These are phyloP conservation scores for Thoreauomyces humboldtii DNA, from an alignment of 192 early-diverging fungal species.

Conservation along the genomic window DNA sequence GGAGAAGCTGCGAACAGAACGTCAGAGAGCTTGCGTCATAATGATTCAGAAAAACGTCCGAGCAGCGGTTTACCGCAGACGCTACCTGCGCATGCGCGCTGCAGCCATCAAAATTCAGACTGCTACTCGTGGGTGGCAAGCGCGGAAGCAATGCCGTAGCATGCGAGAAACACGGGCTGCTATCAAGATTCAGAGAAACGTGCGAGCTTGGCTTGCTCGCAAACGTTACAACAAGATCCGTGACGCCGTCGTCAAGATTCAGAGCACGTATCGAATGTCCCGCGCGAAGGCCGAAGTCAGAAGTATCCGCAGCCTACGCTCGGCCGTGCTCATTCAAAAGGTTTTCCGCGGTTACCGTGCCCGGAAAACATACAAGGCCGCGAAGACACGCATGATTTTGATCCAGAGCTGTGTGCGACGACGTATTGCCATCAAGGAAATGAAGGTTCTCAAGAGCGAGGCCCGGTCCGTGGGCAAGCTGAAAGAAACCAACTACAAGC, in stretches of 20 bases:
- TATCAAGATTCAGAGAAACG: conserved; percentile 69
- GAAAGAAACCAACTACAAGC: conserved; percentile 88
- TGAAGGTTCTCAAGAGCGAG: conserved; percentile 75
- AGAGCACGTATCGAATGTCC: conserved; percentile 38
- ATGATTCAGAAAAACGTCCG: conserved; percentile 88
- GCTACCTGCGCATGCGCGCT: conserved; percentile 37
- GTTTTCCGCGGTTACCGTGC: conserved; percentile 64
- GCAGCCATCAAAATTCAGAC: conserved; percentile 66
- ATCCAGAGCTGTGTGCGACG: conserved; percentile 84
- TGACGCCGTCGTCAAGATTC: conserved; percentile 40
- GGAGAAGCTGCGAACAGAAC: conserved; percentile 86
- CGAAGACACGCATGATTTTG: conserved; percentile 59
- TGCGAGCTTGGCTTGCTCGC: conserved; percentile 61
- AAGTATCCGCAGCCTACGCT: conserved; percentile 57
- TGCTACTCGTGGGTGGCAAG: conserved; percentile 55
- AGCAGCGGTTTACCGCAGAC: conserved; percentile 52
- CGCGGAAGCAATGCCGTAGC: conserved; percentile 58
- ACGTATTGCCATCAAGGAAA: conserved; percentile 63
- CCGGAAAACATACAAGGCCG: conserved; percentile 57
- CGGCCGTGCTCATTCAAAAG: conserved; percentile 77
- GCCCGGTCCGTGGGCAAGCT: conserved; percentile 86
- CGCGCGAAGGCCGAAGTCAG: conserved; percentile 55
- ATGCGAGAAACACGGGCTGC: conserved; percentile 68
- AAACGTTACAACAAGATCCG: conserved; percentile 36
- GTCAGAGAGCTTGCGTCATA: conserved; percentile 76